Evolutionary conservation across 441 rosid genomes (phyloP), one percentile per base, ranked within the genome.

Genomic region (Manihot esculenta): DNA sequence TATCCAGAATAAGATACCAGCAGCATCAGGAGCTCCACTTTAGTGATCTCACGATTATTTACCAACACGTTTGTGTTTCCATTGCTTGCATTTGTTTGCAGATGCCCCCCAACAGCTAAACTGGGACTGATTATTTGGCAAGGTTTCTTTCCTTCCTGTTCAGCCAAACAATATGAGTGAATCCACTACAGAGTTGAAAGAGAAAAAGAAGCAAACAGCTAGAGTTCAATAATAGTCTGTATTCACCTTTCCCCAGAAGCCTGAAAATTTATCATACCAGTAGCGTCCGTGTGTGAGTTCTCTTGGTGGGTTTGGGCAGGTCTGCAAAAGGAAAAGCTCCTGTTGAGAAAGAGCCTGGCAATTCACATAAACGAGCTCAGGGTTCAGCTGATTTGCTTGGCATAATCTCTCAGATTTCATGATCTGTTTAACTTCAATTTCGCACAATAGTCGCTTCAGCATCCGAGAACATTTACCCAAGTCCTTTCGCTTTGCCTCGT

Each of bases 221-320:
- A 68, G 41, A 38, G 13, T 45, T 71, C 41, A 59, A 18, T 47
- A 35, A 6, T 35, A 35, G 3, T 35, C 41, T 2, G 41, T 35
- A 67, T 68, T 84, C 81, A 95, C 99, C 98, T 95, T 91, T 80
- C 98, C 99, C 99, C 99, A 95, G 45, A 89, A 91, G 69, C 99
- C 99, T 49, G 94, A 88, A 57, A 80, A 85, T 89, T 79, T 89
- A 76, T 95, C 99, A 75, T 95, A 95, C 99, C 99, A 93, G 86
- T 95, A 95, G 66, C 27, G 61, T 48, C 98, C 99, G 0, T 96
- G 97, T 72, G 84, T 86, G 10, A 95, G 84, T 77, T 91, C 87
- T 82, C 83, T 91, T 0, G 99, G 99, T 23, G 98, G 98, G 77
- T 82, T 79, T 47, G 79, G 10, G 59, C 95, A 91, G 61, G 76